Conservation (phyloP, 2,329 filamentous ascomycete species). For the Tolypocladium ophioglossoides region DNA sequence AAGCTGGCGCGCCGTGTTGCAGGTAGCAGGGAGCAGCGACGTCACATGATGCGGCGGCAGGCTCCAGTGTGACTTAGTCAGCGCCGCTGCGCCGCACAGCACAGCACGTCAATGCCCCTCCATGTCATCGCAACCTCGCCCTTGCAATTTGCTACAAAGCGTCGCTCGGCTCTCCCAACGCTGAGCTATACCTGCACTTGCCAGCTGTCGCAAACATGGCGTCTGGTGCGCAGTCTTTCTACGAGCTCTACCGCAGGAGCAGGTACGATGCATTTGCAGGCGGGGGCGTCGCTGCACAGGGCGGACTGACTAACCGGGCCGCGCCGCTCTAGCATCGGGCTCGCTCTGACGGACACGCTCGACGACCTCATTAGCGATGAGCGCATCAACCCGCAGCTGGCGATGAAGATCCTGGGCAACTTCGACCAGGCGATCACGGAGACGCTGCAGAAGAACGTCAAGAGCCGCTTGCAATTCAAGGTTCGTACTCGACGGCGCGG, state of each 20-base stretch:
- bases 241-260: conserved; percentile 96
- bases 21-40: conserved; percentile 10
- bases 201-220: conserved; percentile 26
- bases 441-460: conserved; percentile 84
- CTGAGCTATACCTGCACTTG: not conserved
- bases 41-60: conserved; percentile 23
- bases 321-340: conserved; percentile 60
- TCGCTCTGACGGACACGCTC: conserved; percentile 89
- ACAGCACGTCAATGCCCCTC: not conserved
- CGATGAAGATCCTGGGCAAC: conserved; percentile 95
- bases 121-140: not conserved
- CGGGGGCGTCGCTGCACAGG: not conserved
- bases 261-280: conserved; percentile 51
- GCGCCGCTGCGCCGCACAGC: no score
- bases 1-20: not conserved
- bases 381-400: conserved; percentile 93
- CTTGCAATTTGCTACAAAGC: not conserved
- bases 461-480: conserved; percentile 89
- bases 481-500: conserved; percentile 33
- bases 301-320: conserved; percentile 1
- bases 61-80: conserved; percentile 2
- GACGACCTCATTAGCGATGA: conserved; percentile 92
- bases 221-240: conserved; percentile 50
- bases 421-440: conserved; percentile 93
- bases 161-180: not conserved